Base-by-base conservation (phyloP, 305 asterid species). In the Plantago coronopus region DNA sequence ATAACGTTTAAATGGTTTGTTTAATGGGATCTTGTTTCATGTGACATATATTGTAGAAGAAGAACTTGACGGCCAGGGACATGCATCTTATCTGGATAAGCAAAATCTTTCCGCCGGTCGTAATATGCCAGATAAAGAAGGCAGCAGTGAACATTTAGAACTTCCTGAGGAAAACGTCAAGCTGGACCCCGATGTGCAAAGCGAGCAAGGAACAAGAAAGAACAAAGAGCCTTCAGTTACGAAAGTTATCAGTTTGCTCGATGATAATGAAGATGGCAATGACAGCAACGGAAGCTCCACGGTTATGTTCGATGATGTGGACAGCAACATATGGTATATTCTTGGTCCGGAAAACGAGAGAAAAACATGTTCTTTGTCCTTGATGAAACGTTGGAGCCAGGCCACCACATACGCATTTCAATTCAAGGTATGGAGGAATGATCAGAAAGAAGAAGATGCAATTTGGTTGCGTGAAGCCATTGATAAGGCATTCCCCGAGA, bases 351-450 rank as follows among this genome's bases (percentile, higher is more conserved):
- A 50, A 10, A 72, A 76, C 7, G 70, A 58, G 54, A 38, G 4
- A 22, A 62, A 48, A 18, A 69, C 11, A 69, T 76, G 62, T 47
- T 25, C 60, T 27, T 19, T 62, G 59, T 57, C 69, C 16, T 13
- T 71, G 50, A 48, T 78, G 72, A 62, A 59, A 55, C 48, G 44
- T 1, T 72, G 70, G 76, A 57, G 53, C 4, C 19, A 50, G 29
- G 21, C 0, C 2, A 61, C 48, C 17, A 17, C 19, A 18, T 53
- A 59, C 19, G 73, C 80, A 0, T 54, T 50, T 8, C 31, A 69
- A 42, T 76, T 69, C 68, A 76, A 72, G 65, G 76, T 55, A 16
- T 69, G 79, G 75, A 74, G 38, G 53, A 78, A 63, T 54, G 80
- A 54, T 43, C 59, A 69, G 53, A 51, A 31, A 6, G 70, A 74